These are phyloP conservation scores for Violaceomyces palustris DNA, from an alignment of 1,284 basidiomycete genomes.

Conservation along the genomic window DNA sequence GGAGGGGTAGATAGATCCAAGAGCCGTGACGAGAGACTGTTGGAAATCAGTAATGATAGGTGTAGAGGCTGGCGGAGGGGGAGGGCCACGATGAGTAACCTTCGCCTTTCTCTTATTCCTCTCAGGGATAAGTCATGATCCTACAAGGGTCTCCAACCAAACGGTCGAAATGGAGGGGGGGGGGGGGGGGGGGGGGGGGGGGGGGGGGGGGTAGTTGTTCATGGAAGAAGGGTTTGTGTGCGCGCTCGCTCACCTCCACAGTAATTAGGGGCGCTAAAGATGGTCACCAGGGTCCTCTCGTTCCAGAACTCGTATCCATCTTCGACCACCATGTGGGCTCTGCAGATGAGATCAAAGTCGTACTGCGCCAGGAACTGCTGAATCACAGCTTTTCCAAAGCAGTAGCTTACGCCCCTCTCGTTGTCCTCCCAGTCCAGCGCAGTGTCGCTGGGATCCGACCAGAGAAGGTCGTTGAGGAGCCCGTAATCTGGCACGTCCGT, in stretches of 20 bases:
- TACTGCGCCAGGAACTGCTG: constrained; percentile 78
- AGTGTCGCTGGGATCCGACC: constrained; percentile 97
- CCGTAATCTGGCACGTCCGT: constrained; percentile 99
- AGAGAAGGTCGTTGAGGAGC: constrained; percentile 90
- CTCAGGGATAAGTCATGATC: too few species aligned
- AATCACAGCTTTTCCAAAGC: constrained; percentile 96
- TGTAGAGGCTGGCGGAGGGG: too few species aligned
- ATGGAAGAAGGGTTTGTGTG: too few species aligned
- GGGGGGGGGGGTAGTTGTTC: constrained; percentile 3
- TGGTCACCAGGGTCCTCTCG: constrained; percentile 93
- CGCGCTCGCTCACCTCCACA: constrained; percentile 72
- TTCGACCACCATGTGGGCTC: constrained; percentile 99
- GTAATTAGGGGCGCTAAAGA: constrained; percentile 90
- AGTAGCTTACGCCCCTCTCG: constrained; percentile 98
- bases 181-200: constrained; percentile 1
- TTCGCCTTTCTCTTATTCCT: too few species aligned
- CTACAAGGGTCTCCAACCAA: too few species aligned
- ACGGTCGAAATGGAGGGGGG: constrained; percentile 9
- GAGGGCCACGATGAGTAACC: too few species aligned
- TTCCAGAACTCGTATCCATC: constrained; percentile 99
- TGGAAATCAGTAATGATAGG: too few species aligned
- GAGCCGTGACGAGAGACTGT: too few species aligned
- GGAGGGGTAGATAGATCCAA: constrained; percentile 54
- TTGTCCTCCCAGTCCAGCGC: constrained; percentile 99
- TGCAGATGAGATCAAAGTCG: constrained; percentile 99